Conservation (phyloP, 2,329 filamentous ascomycete genomes). For the Proliferodiscus dingleyae region DNA sequence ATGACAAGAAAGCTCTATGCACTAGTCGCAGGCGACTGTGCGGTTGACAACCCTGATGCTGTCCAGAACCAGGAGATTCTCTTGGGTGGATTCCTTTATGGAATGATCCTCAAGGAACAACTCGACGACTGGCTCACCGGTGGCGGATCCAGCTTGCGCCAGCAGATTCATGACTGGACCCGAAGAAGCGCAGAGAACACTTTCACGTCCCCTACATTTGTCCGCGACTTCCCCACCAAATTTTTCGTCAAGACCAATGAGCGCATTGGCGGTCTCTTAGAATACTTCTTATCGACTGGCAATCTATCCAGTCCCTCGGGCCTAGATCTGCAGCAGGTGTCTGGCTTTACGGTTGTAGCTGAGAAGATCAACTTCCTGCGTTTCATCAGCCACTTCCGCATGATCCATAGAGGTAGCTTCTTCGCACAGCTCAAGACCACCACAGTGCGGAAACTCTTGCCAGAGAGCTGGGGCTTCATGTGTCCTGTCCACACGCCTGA, state of each 20-base stretch:
- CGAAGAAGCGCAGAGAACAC: slow-evolving; percentile 56
- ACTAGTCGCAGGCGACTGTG: slow-evolving; percentile 85
- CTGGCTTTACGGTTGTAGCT: slow-evolving; percentile 92
- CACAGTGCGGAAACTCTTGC: slow-evolving; percentile 88
- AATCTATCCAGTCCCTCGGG: slow-evolving; percentile 89
- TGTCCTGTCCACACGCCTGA: slow-evolving; percentile 97
- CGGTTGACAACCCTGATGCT: slow-evolving; percentile 92
- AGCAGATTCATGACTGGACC: slow-evolving; percentile 52
- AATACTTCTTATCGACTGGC: slow-evolving; percentile 95
- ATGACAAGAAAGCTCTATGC: slow-evolving; percentile 96
- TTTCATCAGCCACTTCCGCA: slow-evolving; percentile 98
- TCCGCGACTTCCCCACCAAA: slow-evolving; percentile 70
- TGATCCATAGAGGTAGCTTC: slow-evolving; percentile 98
- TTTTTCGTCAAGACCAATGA: slow-evolving; percentile 81
- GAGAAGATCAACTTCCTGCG: slow-evolving; percentile 99
- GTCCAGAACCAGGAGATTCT: slow-evolving; percentile 95
- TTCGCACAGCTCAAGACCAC: slow-evolving; percentile 97
- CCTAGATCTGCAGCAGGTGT: slow-evolving; percentile 88
- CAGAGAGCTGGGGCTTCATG: slow-evolving; percentile 96
- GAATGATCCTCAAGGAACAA: slow-evolving; percentile 91
- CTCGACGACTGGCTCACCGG: slow-evolving; percentile 85
- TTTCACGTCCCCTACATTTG: slow-evolving; percentile 74
- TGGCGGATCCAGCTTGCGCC: slow-evolving; percentile 45
- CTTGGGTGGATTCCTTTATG: slow-evolving; percentile 87
- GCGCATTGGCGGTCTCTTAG: slow-evolving; percentile 78